Evolutionary conservation across 345 rosid species (phyloP), one percentile per base, ranked within the genome.

Genomic region (Camelina hispida): DNA sequence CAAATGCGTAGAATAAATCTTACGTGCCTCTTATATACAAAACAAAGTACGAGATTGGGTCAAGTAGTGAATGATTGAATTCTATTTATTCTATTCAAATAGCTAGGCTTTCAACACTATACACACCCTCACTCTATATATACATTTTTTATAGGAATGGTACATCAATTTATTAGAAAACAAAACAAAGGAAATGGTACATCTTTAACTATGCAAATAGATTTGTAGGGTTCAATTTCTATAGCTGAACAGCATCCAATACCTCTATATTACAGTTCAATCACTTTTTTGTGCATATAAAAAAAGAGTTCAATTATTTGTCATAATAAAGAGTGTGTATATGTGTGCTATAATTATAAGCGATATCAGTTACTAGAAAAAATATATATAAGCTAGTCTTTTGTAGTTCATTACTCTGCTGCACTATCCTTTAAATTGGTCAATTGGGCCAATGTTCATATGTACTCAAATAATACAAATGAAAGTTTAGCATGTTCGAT

Each of bases 71-170:
- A 74, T 54, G 56, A 55, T 73, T 73, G 58, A 48, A 44, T 43
- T 56, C 7, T 12, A 55, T 46, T 17, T 56, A 74, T 66, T 65
- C 47, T 62, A 12, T 52, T 73, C 30, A 63, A 30, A 42, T 65
- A 65, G 58, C 72, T 74, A 66, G 66, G 66, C 64, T 44, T 63
- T 44, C 71, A 64, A 73, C 50, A 55, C 71, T 73, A 63, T 42
- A 72, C 18, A 74, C 72, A 73, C 11, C 55, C 64, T 63, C 57
- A 22, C 35, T 55, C 14, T 43, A 30, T 13, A 32, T 32, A 30
- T 13, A 40, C 1, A 40, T 40, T 11, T 40, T 54, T 18, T 54
- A 43, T 55, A 43, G 14, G 22, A 32, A 64, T 30, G 16, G 66
- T 56, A 55, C 78, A 44, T 20, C 71, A 47, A 16, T 47, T 47